Evolutionary conservation across 176 grass and related monocot species (phyloP).

Genomic region (Miscanthus lutarioriparius): DNA sequence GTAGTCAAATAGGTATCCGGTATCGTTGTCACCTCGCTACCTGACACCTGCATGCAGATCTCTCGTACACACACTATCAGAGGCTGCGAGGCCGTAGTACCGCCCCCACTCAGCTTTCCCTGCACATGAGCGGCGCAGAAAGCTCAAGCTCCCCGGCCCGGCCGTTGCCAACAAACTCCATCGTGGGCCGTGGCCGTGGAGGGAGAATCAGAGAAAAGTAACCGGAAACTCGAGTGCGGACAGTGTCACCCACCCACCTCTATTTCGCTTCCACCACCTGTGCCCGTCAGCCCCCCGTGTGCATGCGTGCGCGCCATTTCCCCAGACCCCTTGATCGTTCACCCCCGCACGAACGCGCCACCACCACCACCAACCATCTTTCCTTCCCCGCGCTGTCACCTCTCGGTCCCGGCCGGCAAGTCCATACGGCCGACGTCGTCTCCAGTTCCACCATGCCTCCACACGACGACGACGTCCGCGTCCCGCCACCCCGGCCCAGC

Average conservation of each 20-base stretch:
- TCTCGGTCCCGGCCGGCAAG: not conserved
- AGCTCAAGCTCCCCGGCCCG: not conserved
- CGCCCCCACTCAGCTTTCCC: not conserved
- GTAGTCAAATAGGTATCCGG: not conserved
- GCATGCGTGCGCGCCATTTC: constrained; percentile 28
- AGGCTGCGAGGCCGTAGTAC: not conserved
- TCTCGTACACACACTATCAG: not conserved
- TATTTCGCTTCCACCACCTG: constrained; percentile 17
- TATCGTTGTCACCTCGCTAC: not conserved
- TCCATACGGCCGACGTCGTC: constrained; percentile 7
- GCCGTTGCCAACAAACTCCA: constrained; percentile 28
- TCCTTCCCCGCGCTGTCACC: not conserved
- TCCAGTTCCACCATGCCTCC: constrained; percentile 38
- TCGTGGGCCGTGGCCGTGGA: constrained; percentile 1
- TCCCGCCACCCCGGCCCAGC: constrained; percentile 34
- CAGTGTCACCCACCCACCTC: constrained; percentile 28
- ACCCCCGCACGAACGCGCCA: constrained; percentile 52
- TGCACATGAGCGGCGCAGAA: constrained; percentile 17
- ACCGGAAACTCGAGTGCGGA: constrained; percentile 45
- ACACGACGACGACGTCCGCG: constrained; percentile 23
- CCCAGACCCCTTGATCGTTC: constrained; percentile 7
- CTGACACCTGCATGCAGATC: not conserved
- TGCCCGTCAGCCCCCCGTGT: not conserved
- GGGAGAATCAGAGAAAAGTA: not conserved
- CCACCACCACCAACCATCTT: not conserved